A percentile compares a stretch with the other conserved stretches of the same genome.
Conservation (phyloP, 2,329 filamentous ascomycete species). For the Claviceps monticola region DNA sequence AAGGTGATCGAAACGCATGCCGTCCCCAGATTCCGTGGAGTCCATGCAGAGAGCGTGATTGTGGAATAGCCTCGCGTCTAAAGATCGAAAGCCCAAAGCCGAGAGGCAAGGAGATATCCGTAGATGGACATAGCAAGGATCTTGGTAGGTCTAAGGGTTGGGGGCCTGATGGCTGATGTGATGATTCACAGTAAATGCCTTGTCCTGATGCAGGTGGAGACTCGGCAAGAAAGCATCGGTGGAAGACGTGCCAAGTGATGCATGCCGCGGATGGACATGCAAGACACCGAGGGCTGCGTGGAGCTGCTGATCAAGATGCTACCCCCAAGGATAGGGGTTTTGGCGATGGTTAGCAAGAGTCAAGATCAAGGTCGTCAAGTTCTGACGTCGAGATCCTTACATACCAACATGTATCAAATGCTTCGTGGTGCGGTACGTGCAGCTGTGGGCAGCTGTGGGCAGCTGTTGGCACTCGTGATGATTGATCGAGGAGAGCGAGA, state of each 20-base stretch:
- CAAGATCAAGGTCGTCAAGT: too few relatives aligned
- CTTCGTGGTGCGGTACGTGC: not conserved
- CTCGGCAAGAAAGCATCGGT: not conserved
- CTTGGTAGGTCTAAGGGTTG: not conserved
- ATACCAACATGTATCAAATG: too few relatives aligned
- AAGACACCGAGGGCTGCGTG: not conserved
- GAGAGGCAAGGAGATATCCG: not conserved
- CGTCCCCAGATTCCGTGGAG: too few relatives aligned
- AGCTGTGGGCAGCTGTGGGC: not conserved
- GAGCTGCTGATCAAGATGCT: not conserved
- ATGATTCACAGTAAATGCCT: not conserved
- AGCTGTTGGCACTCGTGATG: not conserved
- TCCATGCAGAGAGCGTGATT: too few relatives aligned
- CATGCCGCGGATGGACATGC: not conserved
- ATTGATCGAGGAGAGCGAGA: not conserved
- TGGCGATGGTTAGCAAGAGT: too few relatives aligned
- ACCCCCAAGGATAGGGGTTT: too few relatives aligned
- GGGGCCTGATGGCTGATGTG: not conserved
- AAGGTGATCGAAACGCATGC: not conserved
- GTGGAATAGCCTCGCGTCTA: not conserved
- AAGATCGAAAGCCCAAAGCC: not conserved
- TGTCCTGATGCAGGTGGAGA: not conserved
- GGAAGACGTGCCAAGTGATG: not conserved
- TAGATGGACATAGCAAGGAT: too few relatives aligned
- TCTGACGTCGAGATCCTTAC: too few relatives aligned